Percentiles rank a stretch among this genome's conserved stretches.
Conservation (phyloP, 257 asterid species). For the Apocynum venetum region DNA sequence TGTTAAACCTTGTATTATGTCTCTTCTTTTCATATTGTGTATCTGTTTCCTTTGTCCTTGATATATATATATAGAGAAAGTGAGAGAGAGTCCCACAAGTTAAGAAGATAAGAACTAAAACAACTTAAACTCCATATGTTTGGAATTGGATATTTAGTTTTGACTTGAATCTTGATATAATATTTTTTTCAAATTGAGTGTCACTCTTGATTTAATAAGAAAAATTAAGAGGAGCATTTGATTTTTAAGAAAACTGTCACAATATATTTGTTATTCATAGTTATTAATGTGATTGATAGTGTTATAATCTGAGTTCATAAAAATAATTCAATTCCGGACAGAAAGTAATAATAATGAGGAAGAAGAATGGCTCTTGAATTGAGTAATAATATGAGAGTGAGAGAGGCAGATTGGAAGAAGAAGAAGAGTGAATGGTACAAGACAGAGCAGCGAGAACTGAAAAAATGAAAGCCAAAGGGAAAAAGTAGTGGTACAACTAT, state of each 20-base stretch:
- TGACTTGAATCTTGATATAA: no score
- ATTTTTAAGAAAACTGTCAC: no score
- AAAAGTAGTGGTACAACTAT: not conserved
- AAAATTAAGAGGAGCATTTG: no score
- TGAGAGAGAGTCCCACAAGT: no score
- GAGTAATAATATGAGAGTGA: not conserved
- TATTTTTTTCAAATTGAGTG: no score
- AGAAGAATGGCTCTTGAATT: not conserved
- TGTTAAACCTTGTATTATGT: not conserved
- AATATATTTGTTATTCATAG: no score
- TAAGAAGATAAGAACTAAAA: not conserved
- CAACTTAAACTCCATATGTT: not conserved
- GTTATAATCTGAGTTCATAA: no score
- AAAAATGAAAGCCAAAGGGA: not conserved
- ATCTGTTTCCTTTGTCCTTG: not conserved
- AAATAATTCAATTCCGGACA: no score
- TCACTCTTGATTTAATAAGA: no score
- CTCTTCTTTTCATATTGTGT: not conserved
- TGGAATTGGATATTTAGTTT: no score
- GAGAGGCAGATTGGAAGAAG: not conserved
- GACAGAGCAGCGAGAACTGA: conserved; percentile 1
- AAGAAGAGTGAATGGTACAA: conserved; percentile 6
- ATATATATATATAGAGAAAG: not conserved
- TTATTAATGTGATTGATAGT: no score
- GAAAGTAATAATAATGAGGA: no score